phyloP scores from a whole-genome alignment of 768 basidiomycete genomes.

The Crucibulum laeve region DNA sequence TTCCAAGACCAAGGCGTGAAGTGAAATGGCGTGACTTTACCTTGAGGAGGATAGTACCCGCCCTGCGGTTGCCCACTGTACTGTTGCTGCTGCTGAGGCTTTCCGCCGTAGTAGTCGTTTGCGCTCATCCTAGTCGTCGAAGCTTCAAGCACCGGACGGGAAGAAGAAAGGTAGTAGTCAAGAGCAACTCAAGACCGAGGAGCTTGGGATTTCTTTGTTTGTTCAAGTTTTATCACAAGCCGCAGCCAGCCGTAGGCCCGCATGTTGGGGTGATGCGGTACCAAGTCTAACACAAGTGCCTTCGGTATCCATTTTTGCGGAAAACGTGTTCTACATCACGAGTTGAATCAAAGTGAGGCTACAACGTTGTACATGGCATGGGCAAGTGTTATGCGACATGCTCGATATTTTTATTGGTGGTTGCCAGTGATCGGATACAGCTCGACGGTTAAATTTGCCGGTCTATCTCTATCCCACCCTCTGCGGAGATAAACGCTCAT shows the following conservation, averaged over 20 bases:
- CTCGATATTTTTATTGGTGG: no score
- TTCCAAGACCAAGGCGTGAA: neutral
- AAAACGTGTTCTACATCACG: no score
- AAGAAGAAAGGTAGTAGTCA: conserved; percentile 6
- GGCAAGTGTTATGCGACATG: no score
- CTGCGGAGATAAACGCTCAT: no score
- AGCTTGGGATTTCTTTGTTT: conserved; percentile 21
- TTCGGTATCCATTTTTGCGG: no score
- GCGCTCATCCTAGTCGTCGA: conserved; percentile 51
- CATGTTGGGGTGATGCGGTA: no score
- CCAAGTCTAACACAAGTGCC: no score
- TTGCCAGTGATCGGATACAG: no score
- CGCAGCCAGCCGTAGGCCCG: neutral
- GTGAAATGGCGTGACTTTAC: no score
- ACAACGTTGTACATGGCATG: no score
- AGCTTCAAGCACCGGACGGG: conserved; percentile 9
- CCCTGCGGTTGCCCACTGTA: conserved; percentile 52
- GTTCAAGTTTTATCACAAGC: conserved; percentile 21
- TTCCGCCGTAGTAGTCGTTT: conserved; percentile 65
- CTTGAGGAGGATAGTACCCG: conserved; percentile 37
- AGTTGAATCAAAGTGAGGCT: neutral
- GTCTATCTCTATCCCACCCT: no score
- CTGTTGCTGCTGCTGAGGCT: conserved; percentile 44
- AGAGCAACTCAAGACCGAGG: conserved; percentile 9
- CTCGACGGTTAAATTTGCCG: no score